phyloP scores from a whole-genome alignment of 306 rosid species.

The Parietaria judaica region DNA sequence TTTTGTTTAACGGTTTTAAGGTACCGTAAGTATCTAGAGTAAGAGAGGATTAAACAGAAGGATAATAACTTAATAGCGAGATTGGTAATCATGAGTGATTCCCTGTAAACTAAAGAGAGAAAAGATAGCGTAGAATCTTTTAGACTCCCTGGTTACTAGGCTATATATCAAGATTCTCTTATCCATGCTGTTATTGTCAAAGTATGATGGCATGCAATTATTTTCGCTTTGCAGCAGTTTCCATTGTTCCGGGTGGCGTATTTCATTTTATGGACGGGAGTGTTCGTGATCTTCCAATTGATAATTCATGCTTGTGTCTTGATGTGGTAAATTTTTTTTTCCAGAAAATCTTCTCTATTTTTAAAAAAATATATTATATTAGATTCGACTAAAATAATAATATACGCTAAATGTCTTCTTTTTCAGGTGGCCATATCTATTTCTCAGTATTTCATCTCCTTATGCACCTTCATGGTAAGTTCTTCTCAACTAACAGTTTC shows the following conservation, averaged over 20 bases:
- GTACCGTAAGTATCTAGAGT: too few relatives aligned
- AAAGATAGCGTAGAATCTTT: too few relatives aligned
- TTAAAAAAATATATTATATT: too few relatives aligned
- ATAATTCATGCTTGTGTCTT: conserved; percentile 54
- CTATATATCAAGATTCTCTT: too few relatives aligned
- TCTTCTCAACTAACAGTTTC: neutral
- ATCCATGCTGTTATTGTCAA: too few relatives aligned
- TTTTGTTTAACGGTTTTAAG: too few relatives aligned
- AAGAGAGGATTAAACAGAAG: too few relatives aligned
- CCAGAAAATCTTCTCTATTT: too few relatives aligned
- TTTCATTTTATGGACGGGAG: conserved; percentile 69
- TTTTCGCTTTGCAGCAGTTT: conserved; percentile 61
- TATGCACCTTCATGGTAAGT: conserved; percentile 79
- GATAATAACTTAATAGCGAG: too few relatives aligned
- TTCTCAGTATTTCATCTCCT: conserved; percentile 67
- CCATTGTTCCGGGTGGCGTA: conserved; percentile 78
- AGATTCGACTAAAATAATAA: neutral
- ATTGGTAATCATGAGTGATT: too few relatives aligned
- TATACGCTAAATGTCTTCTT: neutral
- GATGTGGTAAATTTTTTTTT: conserved; percentile 44
- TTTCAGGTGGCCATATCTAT: conserved; percentile 94
- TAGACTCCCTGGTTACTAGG: too few relatives aligned
- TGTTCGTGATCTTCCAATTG: conserved; percentile 74
- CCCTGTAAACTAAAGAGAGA: too few relatives aligned
- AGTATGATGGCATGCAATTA: neutral